Evolutionary conservation across 805 yeast species (phyloP), one percentile per base, ranked within the genome.

Genomic region (Pichia insulana): DNA sequence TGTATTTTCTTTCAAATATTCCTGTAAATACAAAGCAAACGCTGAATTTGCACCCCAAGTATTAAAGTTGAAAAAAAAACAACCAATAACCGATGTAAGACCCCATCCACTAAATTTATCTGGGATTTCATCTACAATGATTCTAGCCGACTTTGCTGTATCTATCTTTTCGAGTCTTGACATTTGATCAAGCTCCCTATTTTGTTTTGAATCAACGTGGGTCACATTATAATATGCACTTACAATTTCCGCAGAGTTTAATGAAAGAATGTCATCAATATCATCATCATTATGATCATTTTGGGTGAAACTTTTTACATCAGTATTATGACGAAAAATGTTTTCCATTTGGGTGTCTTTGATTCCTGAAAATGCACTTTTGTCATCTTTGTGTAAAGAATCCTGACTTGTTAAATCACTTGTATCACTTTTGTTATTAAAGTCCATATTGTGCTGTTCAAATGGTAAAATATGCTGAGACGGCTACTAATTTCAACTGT

Each of bases 1-100:
- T 0, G 68, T 61, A 36, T 71, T 58, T 40, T 70, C 55, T 36
- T 71, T 69, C 18, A 81, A 48, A 53, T 79, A 83, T 48, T 67
- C 69, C 1, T 82, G 69, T 19, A 82, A 62, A 49, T 77, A 80
- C 4, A 83, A 71, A 22, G 86, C 81, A 54, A 70, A 83, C 3
- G 80, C 82, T 7, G 76, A 64, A 49, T 81, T 81, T 49, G 82
- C 72, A 13, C 92, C 92, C 89, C 90, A 83, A 0, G 85, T 73
- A 31, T 73, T 66, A 48, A 77, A 71, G 56, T 76, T 75, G 34
- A 76, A 61, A 4, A 76, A 40, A 25, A 68, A 62, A 3, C 74
- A 69, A 12, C 78, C 74, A 13, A 72, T 46, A 13, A 74, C 71
- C n/a, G 55, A 39, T 2, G 52, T 27, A 16, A 79, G 66, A 0